Evolutionary conservation across 148 eudicot genomes (phyloP), one percentile per base, ranked within the genome.

Genomic region (Agrostemma githago): DNA sequence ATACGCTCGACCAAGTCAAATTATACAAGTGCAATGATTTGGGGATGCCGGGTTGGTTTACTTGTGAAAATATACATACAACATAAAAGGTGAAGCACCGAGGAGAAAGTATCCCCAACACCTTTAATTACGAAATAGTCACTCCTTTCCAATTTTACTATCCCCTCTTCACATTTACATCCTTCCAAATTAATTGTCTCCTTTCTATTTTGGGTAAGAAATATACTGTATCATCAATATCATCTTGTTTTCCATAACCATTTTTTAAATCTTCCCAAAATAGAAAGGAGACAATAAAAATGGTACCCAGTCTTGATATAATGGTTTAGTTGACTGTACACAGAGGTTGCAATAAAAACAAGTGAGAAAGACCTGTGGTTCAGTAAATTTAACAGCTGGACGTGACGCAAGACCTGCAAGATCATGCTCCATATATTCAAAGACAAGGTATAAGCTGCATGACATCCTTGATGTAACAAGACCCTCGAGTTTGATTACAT

Each of bases 351-450:
- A 20, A 19, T 12, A 46, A 21, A 11, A 5, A 46, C 9, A 46
- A 17, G 26, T 51, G 56, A 51, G 56, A 51, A 51, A 51, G 56
- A 91, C 97, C 92, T 91, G 93, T 57, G 97, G 77, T 84, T 91
- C 93, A 43, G 97, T 86, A 74, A 91, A 89, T 70, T 91, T 91
- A 62, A 86, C 77, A 69, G 87, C 81, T 63, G 93, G 92, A 68
- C 85, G 93, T 9, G 93, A 83, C 60, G 97, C 90, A 59, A 91
- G 97, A 66, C 97, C 92, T 15, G 90, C 90, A 69, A 91, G 83
- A 76, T 91, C 93, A 79, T 91, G 93, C 75, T 91, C 93, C 93
- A 91, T 91, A 76, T 91, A 91, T 82, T 91, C 97, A 68, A 91
- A 86, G 72, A 87, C 92, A 81, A 91, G 97, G 83, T 89, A 91